phyloP scores from a whole-genome alignment of 768 basidiomycete species.

The Mycena galopus region DNA sequence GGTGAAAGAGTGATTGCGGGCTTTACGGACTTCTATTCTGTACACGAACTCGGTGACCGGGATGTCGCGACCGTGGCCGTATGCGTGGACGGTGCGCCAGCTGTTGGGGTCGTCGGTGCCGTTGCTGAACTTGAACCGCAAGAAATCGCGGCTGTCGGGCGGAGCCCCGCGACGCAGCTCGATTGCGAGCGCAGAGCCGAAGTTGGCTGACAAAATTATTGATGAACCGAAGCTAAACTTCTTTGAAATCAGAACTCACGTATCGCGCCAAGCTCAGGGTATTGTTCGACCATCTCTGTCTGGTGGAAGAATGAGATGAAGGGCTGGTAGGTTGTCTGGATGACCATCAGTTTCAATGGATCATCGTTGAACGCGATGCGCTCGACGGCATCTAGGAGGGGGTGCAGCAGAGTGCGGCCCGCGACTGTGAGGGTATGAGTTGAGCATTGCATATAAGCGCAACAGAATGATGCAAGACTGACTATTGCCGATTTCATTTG shows the following conservation, averaged over 20 bases:
- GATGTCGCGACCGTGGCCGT: slow-evolving; percentile 81
- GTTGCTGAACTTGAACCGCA: slow-evolving; percentile 89
- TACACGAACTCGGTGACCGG: slow-evolving; percentile 90
- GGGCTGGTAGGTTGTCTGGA: slow-evolving; percentile 90
- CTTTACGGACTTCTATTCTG: slow-evolving; percentile 74
- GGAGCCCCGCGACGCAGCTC: slow-evolving; percentile 83
- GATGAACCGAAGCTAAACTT: too few relatives aligned
- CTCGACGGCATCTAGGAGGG: slow-evolving; percentile 78
- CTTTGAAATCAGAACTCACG: too few relatives aligned
- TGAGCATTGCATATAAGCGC: too few relatives aligned
- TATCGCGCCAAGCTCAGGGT: slow-evolving; percentile 72
- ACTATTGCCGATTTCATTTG: slow-evolving; percentile 85
- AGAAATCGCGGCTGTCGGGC: slow-evolving; percentile 83
- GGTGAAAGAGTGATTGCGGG: not conserved
- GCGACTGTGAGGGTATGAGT: slow-evolving; percentile 65
- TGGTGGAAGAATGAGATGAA: slow-evolving; percentile 91
- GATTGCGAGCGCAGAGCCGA: slow-evolving; percentile 78
- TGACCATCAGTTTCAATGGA: slow-evolving; percentile 82
- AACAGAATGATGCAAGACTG: slow-evolving; percentile 45
- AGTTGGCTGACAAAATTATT: slow-evolving; percentile 78
- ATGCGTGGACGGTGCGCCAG: slow-evolving; percentile 80
- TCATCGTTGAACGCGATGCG: slow-evolving; percentile 85
- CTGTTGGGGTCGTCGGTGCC: slow-evolving; percentile 64
- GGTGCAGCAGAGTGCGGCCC: slow-evolving; percentile 82
- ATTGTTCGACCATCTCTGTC: slow-evolving; percentile 68